Percentiles rank a stretch among this genome's conserved stretches.
Conservation (phyloP, 192 early-diverging fungal species). For the Dimargaris cristalligena region DNA sequence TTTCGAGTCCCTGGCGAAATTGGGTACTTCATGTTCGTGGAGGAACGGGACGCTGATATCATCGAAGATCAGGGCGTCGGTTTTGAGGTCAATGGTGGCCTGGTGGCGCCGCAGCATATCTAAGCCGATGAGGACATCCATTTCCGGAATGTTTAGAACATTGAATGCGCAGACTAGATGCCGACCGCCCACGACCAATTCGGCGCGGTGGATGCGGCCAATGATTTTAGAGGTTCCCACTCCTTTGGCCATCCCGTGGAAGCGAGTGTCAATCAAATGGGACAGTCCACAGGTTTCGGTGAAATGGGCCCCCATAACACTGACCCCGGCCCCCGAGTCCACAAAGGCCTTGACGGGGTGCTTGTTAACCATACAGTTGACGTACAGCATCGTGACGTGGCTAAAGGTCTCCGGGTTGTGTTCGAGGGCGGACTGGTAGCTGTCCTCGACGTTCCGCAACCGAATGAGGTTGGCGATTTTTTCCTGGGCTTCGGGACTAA, state of each 20-base stretch:
- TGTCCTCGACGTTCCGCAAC: constrained; percentile 64
- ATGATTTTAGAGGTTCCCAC: constrained; percentile 94
- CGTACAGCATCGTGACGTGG: constrained; percentile 79
- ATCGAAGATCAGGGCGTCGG: constrained; percentile 66
- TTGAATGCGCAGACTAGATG: constrained; percentile 78
- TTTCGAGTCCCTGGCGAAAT: constrained; percentile 20
- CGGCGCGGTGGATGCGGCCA: constrained; percentile 82
- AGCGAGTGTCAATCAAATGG: constrained; percentile 76
- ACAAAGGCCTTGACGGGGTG: constrained; percentile 80
- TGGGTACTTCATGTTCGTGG: constrained; percentile 81
- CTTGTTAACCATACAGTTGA: constrained; percentile 79
- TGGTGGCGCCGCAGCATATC: constrained; percentile 91
- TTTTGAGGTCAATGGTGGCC: constrained; percentile 79
- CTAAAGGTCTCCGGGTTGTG: constrained; percentile 91
- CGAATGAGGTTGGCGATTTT: constrained; percentile 83
- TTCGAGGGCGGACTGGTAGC: constrained; percentile 78
- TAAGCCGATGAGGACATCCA: constrained; percentile 82
- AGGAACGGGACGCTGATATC: constrained; percentile 70
- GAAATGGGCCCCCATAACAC: constrained; percentile 61
- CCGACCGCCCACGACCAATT: constrained; percentile 64
- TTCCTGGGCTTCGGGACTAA: constrained; percentile 78
- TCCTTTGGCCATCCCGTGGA: constrained; percentile 76
- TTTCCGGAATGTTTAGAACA: constrained; percentile 82
- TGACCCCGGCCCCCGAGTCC: constrained; percentile 91
- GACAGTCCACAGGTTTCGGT: constrained; percentile 67